Evolutionary conservation across 2,329 filamentous ascomycete species (phyloP), one percentile per base, ranked within the genome.

Genomic region (Pestalotiopsis sp.): DNA sequence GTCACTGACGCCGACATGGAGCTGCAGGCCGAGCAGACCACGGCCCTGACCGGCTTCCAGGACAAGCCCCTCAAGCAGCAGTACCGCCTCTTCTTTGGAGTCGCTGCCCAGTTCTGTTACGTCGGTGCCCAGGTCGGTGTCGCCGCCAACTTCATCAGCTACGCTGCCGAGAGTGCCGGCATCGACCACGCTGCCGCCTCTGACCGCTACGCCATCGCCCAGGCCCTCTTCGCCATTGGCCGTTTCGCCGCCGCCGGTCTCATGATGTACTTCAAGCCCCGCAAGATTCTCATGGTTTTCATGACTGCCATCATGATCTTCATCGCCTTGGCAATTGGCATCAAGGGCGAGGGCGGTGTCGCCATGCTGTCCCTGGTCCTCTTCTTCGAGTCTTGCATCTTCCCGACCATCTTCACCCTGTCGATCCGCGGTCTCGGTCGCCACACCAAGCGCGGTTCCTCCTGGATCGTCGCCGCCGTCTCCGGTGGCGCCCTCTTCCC

Each of bases 1-100:
- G 64, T 66, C 56, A 66, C 64, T n/a, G 64, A 66, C 13, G 64
- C 64, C 64, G 64, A 66, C 39, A 66, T 66, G 64, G 64, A 66
- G 56, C 56, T 66, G 17, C 64, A 66, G 56, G 64, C 64, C 14
- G 64, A 66, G 56, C 64, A 66, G 56, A 59, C 64, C 14, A 66
- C 52, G 13, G 52, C 14, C 12, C 64, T 66, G 7, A 66, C 64
- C n/a, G 64, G 64, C n/a, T 66, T 49, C 64, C 27, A 39, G 31
- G 64, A 66, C 14, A 66, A 66, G 64, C 52, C 64, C 13, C 56
- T 66, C 6, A 59, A 38, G 36, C 12, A 66, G 64, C 64, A 66
- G 38, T 66, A 66, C 64, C 31, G 39, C 4, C 64, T 66, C 56
- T 66, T 66, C 56, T 66, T 66, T 56, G 64, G 64, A 61, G 64